Evolutionary conservation across 2,329 filamentous ascomycete species (phyloP).

Genomic region (Periconia digitata): DNA sequence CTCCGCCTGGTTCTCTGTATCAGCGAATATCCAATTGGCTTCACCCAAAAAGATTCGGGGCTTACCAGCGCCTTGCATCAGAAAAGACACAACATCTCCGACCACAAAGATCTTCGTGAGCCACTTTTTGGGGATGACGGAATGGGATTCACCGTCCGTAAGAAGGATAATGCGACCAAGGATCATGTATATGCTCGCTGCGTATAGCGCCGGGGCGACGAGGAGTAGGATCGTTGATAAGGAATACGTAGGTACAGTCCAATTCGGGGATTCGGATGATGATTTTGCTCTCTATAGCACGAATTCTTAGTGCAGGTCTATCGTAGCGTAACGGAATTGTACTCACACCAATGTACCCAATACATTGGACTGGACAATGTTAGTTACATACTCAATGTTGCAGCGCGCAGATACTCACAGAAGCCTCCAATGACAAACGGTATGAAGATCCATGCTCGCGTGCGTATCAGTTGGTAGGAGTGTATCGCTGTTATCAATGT

Average conservation of each 20-base stretch:
- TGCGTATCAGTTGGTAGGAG: conserved; percentile 44
- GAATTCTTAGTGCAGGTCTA: not conserved
- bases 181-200: conserved; percentile 54
- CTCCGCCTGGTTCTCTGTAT: conserved; percentile 16
- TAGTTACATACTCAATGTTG: not conserved
- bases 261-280: conserved; percentile 23
- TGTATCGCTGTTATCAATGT: conserved; percentile 44
- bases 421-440: conserved; percentile 55
- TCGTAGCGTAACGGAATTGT: not conserved
- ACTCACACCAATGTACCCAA: conserved; percentile 50
- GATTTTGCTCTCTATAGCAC: conserved; percentile 10
- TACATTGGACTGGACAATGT: conserved; percentile 44
- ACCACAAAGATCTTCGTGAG: conserved; percentile 48
- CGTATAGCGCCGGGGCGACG: conserved; percentile 50
- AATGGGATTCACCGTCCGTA: conserved; percentile 41
- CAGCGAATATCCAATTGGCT: conserved; percentile 38
- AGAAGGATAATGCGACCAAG: conserved; percentile 48
- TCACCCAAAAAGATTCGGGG: conserved; percentile 10
- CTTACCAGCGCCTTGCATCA: conserved; percentile 49
- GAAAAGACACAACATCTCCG: conserved; percentile 49
- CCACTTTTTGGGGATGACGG: conserved; percentile 42
- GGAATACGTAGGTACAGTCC: conserved; percentile 40
- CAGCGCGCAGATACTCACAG: conserved; percentile 41
- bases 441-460: conserved; percentile 54
- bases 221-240: conserved; percentile 46